Conservation (phyloP, 2,329 filamentous ascomycete species). For the Orbilia blumenaviensis region DNA sequence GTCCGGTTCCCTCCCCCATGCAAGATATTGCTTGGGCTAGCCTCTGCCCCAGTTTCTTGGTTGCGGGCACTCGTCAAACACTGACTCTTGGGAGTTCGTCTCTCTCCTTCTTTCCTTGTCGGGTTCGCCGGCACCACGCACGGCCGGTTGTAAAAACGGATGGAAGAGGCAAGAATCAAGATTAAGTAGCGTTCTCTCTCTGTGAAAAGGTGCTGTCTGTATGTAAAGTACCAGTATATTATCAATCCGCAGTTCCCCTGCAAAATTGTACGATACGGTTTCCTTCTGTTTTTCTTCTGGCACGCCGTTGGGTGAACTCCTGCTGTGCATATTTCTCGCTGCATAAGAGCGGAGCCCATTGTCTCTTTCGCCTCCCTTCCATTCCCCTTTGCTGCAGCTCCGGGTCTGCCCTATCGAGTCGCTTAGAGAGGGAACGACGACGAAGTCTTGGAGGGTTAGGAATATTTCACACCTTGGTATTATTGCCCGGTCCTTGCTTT, state of each 20-base stretch:
- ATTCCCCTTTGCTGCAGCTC: conserved; percentile 52
- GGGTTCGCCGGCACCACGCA: conserved; percentile 48
- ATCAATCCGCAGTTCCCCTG: conserved; percentile 36
- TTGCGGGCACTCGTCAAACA: conserved; percentile 32
- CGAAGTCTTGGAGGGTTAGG: conserved; percentile 19
- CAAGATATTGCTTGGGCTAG: conserved; percentile 22
- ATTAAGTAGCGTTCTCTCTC: conserved; percentile 11
- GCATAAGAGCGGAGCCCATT: conserved; percentile 51
- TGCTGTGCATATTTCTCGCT: conserved; percentile 41
- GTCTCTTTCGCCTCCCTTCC: conserved; percentile 51
- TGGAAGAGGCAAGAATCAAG: conserved; percentile 32
- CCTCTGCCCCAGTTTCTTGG: conserved; percentile 53
- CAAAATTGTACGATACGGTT: conserved; percentile 11
- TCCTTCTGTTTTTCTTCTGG: conserved; percentile 7
- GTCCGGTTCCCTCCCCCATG: conserved; percentile 39
- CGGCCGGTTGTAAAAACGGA: conserved; percentile 31
- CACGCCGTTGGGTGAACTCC: conserved; percentile 51
- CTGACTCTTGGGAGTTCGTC: conserved; percentile 46
- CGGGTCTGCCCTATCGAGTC: conserved; percentile 54
- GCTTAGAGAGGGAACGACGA: conserved; percentile 54
- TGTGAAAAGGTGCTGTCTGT: background rate
- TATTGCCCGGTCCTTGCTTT: conserved; percentile 25
- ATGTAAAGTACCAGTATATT: too few relatives aligned
- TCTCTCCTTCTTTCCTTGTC: conserved; percentile 43
- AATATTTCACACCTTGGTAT: conserved; percentile 40